Conservation (phyloP, 306 rosid species). For the Inga oerstediana region DNA sequence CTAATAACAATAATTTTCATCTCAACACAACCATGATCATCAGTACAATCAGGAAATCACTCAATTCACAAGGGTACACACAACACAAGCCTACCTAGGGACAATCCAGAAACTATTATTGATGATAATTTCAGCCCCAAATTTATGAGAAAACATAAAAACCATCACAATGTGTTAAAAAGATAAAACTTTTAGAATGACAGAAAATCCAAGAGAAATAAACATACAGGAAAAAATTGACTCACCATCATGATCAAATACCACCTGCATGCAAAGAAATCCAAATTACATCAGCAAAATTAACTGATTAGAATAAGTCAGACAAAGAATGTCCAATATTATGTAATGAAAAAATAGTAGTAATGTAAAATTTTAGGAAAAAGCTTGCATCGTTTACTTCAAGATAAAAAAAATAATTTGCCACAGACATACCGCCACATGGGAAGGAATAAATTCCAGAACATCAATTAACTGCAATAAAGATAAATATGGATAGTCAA, state of each 20-base stretch:
- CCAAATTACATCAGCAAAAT: slow-evolving; percentile 30
- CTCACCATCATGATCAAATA: slow-evolving; percentile 99
- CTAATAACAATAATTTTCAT: slow-evolving; percentile 26
- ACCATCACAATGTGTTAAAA: slow-evolving; percentile 5
- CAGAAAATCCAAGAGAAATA: slow-evolving; percentile 24
- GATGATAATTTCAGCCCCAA: neutral
- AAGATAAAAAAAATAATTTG: slow-evolving; percentile 21
- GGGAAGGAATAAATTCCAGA: slow-evolving; percentile 85
- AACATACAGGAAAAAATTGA: slow-evolving; percentile 36
- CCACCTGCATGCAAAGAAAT: slow-evolving; percentile 76
- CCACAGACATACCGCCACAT: slow-evolving; percentile 78
- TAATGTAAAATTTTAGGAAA: neutral
- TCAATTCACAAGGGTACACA: slow-evolving; percentile 11
- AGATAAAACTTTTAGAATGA: neutral
- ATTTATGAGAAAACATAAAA: slow-evolving; percentile 24
- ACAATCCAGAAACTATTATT: slow-evolving; percentile 15
- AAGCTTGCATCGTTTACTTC: slow-evolving; percentile 4
- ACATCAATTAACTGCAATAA: slow-evolving; percentile 90
- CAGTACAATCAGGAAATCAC: slow-evolving; percentile 16
- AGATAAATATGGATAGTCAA: slow-evolving; percentile 22
- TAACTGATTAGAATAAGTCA: neutral
- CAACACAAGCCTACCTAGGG: neutral
- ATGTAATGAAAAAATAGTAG: neutral
- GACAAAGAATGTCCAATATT: neutral
- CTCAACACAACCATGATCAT: slow-evolving; percentile 25